These are phyloP conservation scores for Clavispora asparagi DNA, from an alignment of 805 yeast genomes.

Conservation along the genomic window DNA sequence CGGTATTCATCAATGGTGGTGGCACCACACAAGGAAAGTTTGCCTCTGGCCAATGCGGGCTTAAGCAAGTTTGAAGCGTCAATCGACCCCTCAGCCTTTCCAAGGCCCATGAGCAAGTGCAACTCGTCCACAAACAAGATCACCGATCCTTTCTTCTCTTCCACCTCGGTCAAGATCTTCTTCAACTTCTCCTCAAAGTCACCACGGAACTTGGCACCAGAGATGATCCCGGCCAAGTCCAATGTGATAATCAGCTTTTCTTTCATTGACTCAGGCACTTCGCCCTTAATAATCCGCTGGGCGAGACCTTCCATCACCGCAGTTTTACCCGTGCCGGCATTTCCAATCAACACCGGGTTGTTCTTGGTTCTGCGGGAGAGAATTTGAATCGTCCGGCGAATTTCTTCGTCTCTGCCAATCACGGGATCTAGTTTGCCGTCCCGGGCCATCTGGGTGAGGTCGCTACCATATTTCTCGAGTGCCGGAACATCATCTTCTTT, in stretches of 20 bases:
- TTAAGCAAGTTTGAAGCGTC: conserved; percentile 92
- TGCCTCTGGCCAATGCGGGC: conserved; percentile 91
- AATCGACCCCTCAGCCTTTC: conserved; percentile 91
- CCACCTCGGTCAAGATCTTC: conserved; percentile 75
- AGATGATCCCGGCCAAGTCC: conserved; percentile 83
- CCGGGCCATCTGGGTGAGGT: conserved; percentile 78
- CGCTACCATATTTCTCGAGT: conserved; percentile 77
- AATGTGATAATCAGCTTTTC: conserved; percentile 77
- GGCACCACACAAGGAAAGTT: conserved; percentile 91
- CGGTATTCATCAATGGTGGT: conserved; percentile 92
- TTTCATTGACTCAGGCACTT: conserved; percentile 92
- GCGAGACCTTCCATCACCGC: conserved; percentile 96
- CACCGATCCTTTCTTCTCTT: conserved; percentile 66
- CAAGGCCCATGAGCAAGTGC: conserved; percentile 83
- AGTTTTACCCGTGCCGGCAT: conserved; percentile 98
- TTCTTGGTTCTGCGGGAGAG: conserved; percentile 89
- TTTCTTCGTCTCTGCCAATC: conserved; percentile 95
- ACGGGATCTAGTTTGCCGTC: conserved; percentile 95
- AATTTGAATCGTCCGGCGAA: conserved; percentile 87
- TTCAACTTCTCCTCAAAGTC: conserved; percentile 92
- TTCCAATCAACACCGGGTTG: conserved; percentile 91
- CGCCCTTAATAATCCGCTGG: conserved; percentile 84
- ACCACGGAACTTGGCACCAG: conserved; percentile 95
- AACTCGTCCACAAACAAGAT: conserved; percentile 88
- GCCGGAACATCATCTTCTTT: conserved; percentile 56